A percentile compares a stretch with the other conserved stretches of the same genome.
These are phyloP conservation scores for Neoascochyta sp. DNA, from an alignment of 2,329 filamentous ascomycete species.

Conservation along the genomic window DNA sequence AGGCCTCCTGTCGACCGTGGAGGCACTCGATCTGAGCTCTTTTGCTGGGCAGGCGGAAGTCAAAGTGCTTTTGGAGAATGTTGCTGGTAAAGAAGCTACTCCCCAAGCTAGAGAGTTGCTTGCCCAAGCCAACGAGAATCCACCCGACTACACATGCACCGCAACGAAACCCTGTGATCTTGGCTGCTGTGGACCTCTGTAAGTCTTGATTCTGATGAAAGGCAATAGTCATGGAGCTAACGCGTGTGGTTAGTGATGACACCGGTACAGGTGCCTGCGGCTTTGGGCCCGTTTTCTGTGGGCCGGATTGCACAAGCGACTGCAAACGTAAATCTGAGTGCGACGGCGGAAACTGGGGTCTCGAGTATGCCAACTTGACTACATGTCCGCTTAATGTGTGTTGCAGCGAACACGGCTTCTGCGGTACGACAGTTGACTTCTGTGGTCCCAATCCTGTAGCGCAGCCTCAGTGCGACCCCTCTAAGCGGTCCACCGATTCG, in stretches of 20 bases:
- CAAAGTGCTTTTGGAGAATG: conserved; percentile 3
- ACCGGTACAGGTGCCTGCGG: neutral
- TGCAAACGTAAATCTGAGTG: neutral
- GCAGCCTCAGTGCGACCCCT: neutral
- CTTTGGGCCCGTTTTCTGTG: neutral
- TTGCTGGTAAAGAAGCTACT: conserved; percentile 1
- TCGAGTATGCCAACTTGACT: neutral
- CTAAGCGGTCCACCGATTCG: neutral
- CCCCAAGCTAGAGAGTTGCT: conserved; percentile 4
- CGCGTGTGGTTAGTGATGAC: neutral
- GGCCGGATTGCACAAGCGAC: neutral
- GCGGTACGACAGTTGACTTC: neutral
- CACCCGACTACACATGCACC: conserved; percentile 1
- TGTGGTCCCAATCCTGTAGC: neutral
- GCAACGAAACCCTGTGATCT: neutral
- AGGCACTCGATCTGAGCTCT: conserved; percentile 2
- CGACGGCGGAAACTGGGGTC: neutral
- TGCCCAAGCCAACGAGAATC: neutral
- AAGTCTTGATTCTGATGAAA: neutral
- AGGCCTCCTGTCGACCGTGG: conserved; percentile 1
- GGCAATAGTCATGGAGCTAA: neutral
- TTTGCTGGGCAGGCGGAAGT: conserved; percentile 3
- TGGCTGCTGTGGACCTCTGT: neutral
- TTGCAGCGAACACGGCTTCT: neutral
- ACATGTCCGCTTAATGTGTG: neutral